Conservation (phyloP, 495 filamentous ascomycete genomes). For the Aspergillus kassunensis region DNA sequence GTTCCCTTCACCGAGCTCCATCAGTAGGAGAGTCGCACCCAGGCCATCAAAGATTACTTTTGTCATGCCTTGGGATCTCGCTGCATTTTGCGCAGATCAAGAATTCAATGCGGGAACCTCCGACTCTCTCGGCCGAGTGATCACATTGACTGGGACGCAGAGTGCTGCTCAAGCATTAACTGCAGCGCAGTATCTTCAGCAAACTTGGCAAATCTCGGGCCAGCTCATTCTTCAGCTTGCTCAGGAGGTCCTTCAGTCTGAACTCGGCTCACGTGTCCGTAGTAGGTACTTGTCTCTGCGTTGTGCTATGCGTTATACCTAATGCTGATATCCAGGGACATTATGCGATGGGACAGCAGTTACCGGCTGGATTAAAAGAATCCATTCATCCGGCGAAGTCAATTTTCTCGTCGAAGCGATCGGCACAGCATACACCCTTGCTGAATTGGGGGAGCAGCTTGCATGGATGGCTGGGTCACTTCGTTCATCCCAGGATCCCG, state of each 20-base stretch:
- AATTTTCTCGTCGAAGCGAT: neutral
- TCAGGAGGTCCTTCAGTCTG: neutral
- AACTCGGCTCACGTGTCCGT: neutral
- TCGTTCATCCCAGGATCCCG: slow-evolving; percentile 11
- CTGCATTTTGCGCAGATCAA: neutral
- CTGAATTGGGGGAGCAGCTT: slow-evolving; percentile 18
- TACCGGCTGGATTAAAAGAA: neutral
- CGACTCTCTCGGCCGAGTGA: neutral
- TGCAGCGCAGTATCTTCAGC: neutral
- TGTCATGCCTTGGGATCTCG: neutral
- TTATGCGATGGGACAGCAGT: neutral
- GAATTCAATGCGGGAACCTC: neutral
- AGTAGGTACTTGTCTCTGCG: neutral
- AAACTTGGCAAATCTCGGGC: neutral
- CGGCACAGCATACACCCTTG: slow-evolving; percentile 11
- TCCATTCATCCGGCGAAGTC: neutral
- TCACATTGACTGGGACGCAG: neutral
- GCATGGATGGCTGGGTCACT: slow-evolving; percentile 21
- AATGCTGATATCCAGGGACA: neutral
- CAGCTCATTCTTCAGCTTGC: neutral
- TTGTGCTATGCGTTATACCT: neutral
- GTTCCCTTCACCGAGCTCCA: neutral
- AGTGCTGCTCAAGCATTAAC: neutral
- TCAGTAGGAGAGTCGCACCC: neutral
- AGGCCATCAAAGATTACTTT: neutral